Evolutionary conservation across 2,329 filamentous ascomycete genomes (phyloP).

Genomic region (Fusarium paranaense): DNA sequence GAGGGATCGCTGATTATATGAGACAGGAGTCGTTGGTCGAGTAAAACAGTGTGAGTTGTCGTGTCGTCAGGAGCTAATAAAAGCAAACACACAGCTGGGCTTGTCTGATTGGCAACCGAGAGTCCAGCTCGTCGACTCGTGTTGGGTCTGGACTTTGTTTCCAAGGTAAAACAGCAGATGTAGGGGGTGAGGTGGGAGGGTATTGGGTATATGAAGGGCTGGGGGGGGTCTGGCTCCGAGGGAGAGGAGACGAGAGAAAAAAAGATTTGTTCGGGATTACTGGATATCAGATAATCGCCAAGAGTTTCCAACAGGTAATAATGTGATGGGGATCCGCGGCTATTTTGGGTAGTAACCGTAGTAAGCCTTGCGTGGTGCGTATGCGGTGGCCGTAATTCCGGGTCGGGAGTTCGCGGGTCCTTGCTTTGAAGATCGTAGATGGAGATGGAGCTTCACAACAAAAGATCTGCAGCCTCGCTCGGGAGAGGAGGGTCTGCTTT

Average conservation of each 20-base stretch:
- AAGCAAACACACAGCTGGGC: slow-evolving; percentile 30
- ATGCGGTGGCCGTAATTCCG: slow-evolving; percentile 20
- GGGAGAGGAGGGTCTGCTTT: slow-evolving; percentile 6
- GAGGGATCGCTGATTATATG: slow-evolving; percentile 8
- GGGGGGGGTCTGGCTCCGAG: slow-evolving; percentile 3
- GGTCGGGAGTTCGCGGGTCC: slow-evolving; percentile 31
- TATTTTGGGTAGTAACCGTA: slow-evolving; percentile 27
- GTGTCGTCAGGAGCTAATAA: slow-evolving; percentile 15
- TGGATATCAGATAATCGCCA: slow-evolving; percentile 5
- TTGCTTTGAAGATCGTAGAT: slow-evolving; percentile 28
- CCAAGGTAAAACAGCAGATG: slow-evolving; percentile 12
- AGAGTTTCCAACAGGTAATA: slow-evolving; percentile 7
- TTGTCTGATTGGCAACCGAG: slow-evolving; percentile 24
- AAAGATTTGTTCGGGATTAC: background rate
- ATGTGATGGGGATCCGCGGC: slow-evolving; percentile 40
- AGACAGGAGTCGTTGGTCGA: slow-evolving; percentile 25
- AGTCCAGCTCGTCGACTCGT: slow-evolving; percentile 32
- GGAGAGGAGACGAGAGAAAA: background rate
- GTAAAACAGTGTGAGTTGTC: slow-evolving; percentile 29
- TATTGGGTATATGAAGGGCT: slow-evolving; percentile 28
- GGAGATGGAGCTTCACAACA: background rate
- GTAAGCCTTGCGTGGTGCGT: background rate
- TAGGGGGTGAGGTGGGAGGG: slow-evolving; percentile 14
- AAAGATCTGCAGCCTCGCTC: slow-evolving; percentile 20
- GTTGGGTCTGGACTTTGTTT: background rate